These are phyloP conservation scores for Leishmania gerbilli DNA, from an alignment of 208 protist species.

Conservation along the genomic window DNA sequence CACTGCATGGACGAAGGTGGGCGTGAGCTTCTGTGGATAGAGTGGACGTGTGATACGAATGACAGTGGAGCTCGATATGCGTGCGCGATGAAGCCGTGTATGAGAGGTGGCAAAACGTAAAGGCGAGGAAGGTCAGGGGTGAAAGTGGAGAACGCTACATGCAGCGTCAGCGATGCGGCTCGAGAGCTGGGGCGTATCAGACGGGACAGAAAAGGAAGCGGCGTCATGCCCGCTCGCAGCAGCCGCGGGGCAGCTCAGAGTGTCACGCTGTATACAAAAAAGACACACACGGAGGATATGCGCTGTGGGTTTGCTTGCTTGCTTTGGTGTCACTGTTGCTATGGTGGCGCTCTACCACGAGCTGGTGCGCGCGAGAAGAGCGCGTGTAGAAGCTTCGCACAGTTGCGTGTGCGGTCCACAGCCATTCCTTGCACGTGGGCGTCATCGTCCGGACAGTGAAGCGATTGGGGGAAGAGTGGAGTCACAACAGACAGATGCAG, in stretches of 20 bases:
- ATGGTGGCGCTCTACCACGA: background rate
- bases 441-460: background rate
- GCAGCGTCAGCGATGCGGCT: background rate
- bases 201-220: conserved; percentile 2
- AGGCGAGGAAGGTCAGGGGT: background rate
- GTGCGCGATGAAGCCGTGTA: background rate
- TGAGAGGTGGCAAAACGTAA: background rate
- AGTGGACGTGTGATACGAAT: background rate
- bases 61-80: background rate
- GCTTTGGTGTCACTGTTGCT: background rate
- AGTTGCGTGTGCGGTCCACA: background rate
- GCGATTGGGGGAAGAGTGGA: background rate
- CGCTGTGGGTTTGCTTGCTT: background rate
- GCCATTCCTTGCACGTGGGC: background rate
- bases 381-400: background rate
- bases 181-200: background rate
- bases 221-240: background rate
- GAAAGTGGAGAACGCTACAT: background rate
- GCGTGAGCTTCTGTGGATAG: background rate
- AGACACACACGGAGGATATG: background rate
- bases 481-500: background rate
- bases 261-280: background rate
- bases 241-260: background rate
- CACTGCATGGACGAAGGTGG: background rate
- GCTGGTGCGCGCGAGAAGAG: background rate